Conservation (phyloP, 306 rosid species). For the Luffa aegyptiaca region DNA sequence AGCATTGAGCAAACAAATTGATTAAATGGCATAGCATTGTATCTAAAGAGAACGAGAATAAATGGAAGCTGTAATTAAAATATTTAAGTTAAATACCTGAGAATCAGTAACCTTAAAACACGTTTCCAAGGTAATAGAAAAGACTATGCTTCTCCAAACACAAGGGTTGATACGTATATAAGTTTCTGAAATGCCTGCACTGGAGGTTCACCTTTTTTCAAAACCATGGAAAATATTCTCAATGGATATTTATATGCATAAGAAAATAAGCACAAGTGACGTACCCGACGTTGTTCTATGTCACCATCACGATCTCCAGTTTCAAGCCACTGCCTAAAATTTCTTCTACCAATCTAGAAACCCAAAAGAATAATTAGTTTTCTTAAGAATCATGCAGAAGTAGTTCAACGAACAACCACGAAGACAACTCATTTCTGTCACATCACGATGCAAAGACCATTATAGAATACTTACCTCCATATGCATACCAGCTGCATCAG, state of each 20-base stretch:
- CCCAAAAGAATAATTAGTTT: conserved; percentile 15
- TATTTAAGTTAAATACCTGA: conserved; percentile 46
- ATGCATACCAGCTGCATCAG: conserved; percentile 95
- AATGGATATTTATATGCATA: background rate
- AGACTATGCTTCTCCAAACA: conserved; percentile 86
- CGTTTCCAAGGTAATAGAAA: conserved; percentile 99
- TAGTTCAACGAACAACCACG: conserved; percentile 6
- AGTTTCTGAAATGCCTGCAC: conserved; percentile 99
- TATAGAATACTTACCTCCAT: conserved; percentile 53
- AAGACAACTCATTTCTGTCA: conserved; percentile 2
- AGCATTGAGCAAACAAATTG: background rate
- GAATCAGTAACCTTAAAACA: conserved; percentile 79
- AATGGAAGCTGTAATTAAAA: background rate
- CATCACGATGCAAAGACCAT: background rate
- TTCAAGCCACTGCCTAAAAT: conserved; percentile 89
- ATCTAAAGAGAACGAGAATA: background rate
- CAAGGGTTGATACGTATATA: conserved; percentile 87
- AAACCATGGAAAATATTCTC: background rate
- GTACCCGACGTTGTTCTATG: conserved; percentile 88
- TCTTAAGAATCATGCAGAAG: background rate
- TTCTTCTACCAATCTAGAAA: conserved; percentile 70
- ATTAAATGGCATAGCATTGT: background rate
- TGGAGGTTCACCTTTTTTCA: conserved; percentile 45
- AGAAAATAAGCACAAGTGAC: conserved; percentile 21
- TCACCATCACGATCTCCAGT: conserved; percentile 84